Base-by-base conservation (phyloP, 1,139 yeast genomes). In the Wickerhamomyces sp. region DNA sequence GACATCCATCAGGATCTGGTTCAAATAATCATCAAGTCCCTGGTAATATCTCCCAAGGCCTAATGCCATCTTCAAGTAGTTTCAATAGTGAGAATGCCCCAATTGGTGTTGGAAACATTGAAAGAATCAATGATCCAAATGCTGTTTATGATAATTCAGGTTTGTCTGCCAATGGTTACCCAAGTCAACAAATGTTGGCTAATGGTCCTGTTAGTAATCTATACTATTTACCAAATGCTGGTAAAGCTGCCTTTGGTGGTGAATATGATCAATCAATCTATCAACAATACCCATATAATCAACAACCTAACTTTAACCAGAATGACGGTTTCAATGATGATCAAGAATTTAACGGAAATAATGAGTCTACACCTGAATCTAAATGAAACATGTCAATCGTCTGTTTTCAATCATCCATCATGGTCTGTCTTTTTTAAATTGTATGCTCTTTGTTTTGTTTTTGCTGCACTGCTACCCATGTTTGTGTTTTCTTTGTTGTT, bases 161-260 rank as follows among this genome's bases (percentile, higher is more conserved):
- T 4, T 8, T 15, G 2, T 29, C 37, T 31, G 26, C 15, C 14
- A 39, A 31, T 31, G 45, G 42, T 7, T 41, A 9, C 32, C 36
- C 35, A 11, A 7, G 18, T 13, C 44, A 33, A 18, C 44, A 36
- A 37, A 13, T 41, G 15, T 26, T 41, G 18, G 37, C 27, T 15
- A n/a, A 11, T 30, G 40, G 47, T 10, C 49, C 51, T 5, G 50
- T 48, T 18, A 51, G 45, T 39, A 50, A 38, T 34, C 36, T 52
- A 45, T 53, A 53, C 43, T 52, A 46, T 36, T 36, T 54, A 29
- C 53, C 57, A 29, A 42, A 45, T 11, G 53, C 45, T 6, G 41
- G 23, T 18, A 46, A 48, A 23, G 5, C 23, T 18, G 45, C 40
- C 0, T 48, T 43, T 34, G 48, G 44, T 10, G 48, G 52, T 36